Conservation (phyloP, 371 early-diverging fungal genomes). For the Smittium culicis region DNA sequence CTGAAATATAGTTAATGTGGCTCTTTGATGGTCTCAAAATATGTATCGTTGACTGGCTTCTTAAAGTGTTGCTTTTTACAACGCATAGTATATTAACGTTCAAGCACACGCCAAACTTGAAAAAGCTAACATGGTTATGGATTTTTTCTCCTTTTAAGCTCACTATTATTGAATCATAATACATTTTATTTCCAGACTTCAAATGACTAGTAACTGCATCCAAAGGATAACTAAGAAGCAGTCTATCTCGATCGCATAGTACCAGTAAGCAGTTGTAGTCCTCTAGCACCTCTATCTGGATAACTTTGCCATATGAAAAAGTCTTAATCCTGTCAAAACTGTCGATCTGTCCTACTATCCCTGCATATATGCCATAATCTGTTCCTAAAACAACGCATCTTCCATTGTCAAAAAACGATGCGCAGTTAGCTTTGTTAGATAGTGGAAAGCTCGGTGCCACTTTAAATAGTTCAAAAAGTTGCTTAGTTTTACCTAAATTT, state of each 20-base stretch:
- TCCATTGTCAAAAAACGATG: constrained; percentile 51
- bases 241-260: constrained; percentile 64
- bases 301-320: constrained; percentile 60
- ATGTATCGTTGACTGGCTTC: constrained; percentile 31
- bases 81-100: constrained; percentile 49
- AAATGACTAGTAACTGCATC: constrained; percentile 39
- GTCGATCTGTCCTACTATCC: constrained; percentile 25
- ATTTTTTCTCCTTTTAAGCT: constrained; percentile 44
- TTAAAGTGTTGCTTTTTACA: constrained; percentile 29
- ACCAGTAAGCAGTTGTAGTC: constrained; percentile 56
- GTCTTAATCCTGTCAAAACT: constrained; percentile 35
- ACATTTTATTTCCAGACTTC: constrained; percentile 10
- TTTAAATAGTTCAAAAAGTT: constrained; percentile 33
- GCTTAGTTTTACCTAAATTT: background rate
- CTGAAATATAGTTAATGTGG: background rate
- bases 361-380: constrained; percentile 63
- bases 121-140: constrained; percentile 61
- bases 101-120: constrained; percentile 62
- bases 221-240: constrained; percentile 55
- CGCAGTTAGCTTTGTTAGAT: constrained; percentile 51
- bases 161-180: background rate
- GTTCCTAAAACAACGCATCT: constrained; percentile 65
- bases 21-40: constrained; percentile 23
- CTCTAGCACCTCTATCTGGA: constrained; percentile 73
- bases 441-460: constrained; percentile 34